A percentile compares a stretch with the other conserved stretches of the same genome.
Evolutionary conservation across 306 rosid genomes (phyloP).

Genomic region (Amphicarpaea edgeworthii): DNA sequence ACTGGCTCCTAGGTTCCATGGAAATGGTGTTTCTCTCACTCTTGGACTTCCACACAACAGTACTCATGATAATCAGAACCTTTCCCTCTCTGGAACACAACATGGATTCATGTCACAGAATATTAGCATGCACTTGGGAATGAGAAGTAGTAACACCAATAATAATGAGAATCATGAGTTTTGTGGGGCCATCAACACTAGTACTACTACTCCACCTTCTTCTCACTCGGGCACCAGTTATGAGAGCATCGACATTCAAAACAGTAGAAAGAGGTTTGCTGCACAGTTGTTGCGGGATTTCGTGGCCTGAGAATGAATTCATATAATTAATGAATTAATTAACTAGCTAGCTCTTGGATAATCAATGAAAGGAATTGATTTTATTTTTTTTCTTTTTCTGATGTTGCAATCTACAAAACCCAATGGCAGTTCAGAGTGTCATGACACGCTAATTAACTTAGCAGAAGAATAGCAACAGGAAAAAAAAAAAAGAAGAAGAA

Average conservation of each 20-base stretch:
- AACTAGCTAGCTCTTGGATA: conserved; percentile 11
- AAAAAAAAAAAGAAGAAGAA: neutral
- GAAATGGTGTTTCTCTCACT: conserved; percentile 79
- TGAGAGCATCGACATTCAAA: conserved; percentile 66
- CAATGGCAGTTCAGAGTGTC: conserved; percentile 31
- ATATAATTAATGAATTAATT: too few relatives aligned
- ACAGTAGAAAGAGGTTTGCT: conserved; percentile 65
- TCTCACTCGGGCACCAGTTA: conserved; percentile 49
- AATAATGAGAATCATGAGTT: conserved; percentile 43
- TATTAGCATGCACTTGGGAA: conserved; percentile 64
- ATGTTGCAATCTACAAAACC: conserved; percentile 27
- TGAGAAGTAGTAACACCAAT: conserved; percentile 27
- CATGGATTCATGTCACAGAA: conserved; percentile 59
- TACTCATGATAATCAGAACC: conserved; percentile 53
- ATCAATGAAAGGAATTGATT: neutral
- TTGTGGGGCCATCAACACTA: conserved; percentile 52
- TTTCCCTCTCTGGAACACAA: conserved; percentile 53
- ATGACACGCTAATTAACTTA: conserved; percentile 39
- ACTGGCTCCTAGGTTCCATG: conserved; percentile 66
- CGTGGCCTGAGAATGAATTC: conserved; percentile 47
- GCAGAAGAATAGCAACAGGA: conserved; percentile 35
- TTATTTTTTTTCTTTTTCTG: neutral
- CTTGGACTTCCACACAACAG: conserved; percentile 77
- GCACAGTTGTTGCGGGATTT: conserved; percentile 72
- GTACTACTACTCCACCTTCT: conserved; percentile 47